phyloP scores from a whole-genome alignment of 495 filamentous ascomycete genomes.

The Talaromyces borbonicus region DNA sequence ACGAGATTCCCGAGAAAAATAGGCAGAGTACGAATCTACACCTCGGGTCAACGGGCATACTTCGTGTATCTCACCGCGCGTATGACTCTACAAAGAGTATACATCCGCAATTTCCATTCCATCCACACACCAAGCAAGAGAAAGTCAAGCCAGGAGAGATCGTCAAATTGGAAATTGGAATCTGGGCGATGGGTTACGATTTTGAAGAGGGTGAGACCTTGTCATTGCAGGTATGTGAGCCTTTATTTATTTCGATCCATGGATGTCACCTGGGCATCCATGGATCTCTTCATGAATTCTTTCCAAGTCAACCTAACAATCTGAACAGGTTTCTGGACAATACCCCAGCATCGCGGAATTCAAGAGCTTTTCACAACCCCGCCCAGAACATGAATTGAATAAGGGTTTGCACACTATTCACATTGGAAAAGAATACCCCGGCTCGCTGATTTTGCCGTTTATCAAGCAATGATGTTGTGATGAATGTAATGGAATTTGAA shows the following conservation, averaged over 20 bases:
- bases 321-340: slow-evolving; percentile 21
- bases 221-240: slow-evolving; percentile 15
- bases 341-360: slow-evolving; percentile 26
- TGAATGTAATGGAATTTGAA: no score
- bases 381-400: slow-evolving; percentile 27
- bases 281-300: no score
- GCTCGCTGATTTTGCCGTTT: slow-evolving; percentile 27
- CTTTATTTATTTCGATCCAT: neutral
- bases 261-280: no score
- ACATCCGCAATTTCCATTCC: slow-evolving; percentile 24
- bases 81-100: slow-evolving; percentile 16
- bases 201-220: slow-evolving; percentile 21
- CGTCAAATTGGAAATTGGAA: slow-evolving; percentile 23
- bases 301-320: neutral
- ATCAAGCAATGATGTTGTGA: slow-evolving; percentile 15
- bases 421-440: slow-evolving; percentile 23
- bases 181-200: slow-evolving; percentile 26
- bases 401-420: slow-evolving; percentile 23
- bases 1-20: slow-evolving; percentile 23
- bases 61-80: slow-evolving; percentile 25
- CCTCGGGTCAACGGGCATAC: slow-evolving; percentile 21
- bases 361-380: slow-evolving; percentile 19
- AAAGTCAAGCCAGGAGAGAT: slow-evolving; percentile 23
- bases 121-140: slow-evolving; percentile 23
- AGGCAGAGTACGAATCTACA: slow-evolving; percentile 17